These are phyloP conservation scores for Ophiocordyceps polyrhachis-furcata DNA, from an alignment of 2,329 filamentous ascomycete genomes.

Conservation along the genomic window DNA sequence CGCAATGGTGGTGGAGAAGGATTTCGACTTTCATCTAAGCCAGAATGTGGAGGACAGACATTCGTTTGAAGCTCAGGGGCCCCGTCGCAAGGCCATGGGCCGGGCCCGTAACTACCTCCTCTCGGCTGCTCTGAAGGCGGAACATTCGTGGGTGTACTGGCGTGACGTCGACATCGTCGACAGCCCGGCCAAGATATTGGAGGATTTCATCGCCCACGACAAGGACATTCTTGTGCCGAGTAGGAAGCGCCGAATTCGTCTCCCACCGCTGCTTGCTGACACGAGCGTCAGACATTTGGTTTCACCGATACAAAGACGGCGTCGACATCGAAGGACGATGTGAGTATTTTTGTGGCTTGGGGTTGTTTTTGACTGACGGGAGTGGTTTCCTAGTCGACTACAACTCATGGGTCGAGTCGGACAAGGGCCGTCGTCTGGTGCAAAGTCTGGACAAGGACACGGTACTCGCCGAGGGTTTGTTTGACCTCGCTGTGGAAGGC, in stretches of 20 bases:
- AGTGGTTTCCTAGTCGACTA: constrained; percentile 55
- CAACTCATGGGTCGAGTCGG: constrained; percentile 95
- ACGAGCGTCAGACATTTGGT: constrained; percentile 64
- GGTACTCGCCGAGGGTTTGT: constrained; percentile 70
- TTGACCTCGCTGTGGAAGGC: background rate
- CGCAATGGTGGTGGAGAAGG: constrained; percentile 72
- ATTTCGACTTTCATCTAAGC: constrained; percentile 60
- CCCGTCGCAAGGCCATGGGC: constrained; percentile 77
- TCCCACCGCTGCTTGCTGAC: constrained; percentile 7
- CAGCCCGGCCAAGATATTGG: constrained; percentile 68
- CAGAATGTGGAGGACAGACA: constrained; percentile 74
- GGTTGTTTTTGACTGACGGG: constrained; percentile 3
- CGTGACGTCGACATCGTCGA: constrained; percentile 92
- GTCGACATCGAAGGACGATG: constrained; percentile 88
- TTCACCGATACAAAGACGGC: constrained; percentile 68
- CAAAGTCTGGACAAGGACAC: constrained; percentile 57
- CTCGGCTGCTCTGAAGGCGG: constrained; percentile 64
- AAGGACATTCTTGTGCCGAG: constrained; percentile 86
- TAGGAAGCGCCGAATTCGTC: constrained; percentile 28
- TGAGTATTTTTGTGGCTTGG: constrained; percentile 24
- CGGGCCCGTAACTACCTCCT: constrained; percentile 85
- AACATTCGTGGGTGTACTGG: constrained; percentile 99
- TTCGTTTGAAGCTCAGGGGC: constrained; percentile 70
- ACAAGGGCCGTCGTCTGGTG: constrained; percentile 62
- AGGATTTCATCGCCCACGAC: constrained; percentile 91